Evolutionary conservation across 768 basidiomycete genomes (phyloP).

Genomic region (Auricularia cornea): DNA sequence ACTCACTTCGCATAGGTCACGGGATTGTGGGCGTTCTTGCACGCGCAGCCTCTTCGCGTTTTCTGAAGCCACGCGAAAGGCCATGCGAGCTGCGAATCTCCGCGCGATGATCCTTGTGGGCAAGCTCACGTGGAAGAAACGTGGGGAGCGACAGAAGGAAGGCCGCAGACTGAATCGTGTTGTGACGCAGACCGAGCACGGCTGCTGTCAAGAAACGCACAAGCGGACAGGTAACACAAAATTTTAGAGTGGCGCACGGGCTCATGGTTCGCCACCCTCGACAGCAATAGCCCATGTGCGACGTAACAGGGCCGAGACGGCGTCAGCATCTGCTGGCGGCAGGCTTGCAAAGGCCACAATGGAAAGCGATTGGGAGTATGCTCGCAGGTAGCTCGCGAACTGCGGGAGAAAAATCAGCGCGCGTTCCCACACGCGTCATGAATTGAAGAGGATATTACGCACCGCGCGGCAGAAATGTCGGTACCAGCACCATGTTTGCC

Average conservation of each 20-base stretch:
- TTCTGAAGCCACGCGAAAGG: too few relatives aligned
- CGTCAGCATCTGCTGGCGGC: background rate
- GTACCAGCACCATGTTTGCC: slow-evolving; percentile 91
- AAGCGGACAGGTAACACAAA: too few relatives aligned
- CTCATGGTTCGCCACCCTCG: background rate
- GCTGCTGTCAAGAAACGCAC: too few relatives aligned
- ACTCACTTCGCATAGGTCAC: too few relatives aligned
- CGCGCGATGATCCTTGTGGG: too few relatives aligned
- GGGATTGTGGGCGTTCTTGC: too few relatives aligned
- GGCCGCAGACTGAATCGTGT: too few relatives aligned
- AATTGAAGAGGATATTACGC: slow-evolving; percentile 23
- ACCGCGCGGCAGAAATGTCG: slow-evolving; percentile 80
- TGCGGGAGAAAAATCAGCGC: slow-evolving; percentile 19
- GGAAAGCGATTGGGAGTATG: slow-evolving; percentile 61
- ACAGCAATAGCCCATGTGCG: slow-evolving; percentile 4
- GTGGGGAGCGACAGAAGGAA: too few relatives aligned
- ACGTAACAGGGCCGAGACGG: slow-evolving; percentile 1
- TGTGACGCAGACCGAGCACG: too few relatives aligned
- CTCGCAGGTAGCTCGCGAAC: slow-evolving; percentile 76
- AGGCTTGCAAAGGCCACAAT: slow-evolving; percentile 53
- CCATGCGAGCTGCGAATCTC: too few relatives aligned
- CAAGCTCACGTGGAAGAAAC: too few relatives aligned
- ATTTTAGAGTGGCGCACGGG: background rate
- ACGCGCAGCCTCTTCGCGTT: too few relatives aligned
- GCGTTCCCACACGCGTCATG: background rate